Conservation (phyloP, 2,329 filamentous ascomycete species). For the Nemania serpens region DNA sequence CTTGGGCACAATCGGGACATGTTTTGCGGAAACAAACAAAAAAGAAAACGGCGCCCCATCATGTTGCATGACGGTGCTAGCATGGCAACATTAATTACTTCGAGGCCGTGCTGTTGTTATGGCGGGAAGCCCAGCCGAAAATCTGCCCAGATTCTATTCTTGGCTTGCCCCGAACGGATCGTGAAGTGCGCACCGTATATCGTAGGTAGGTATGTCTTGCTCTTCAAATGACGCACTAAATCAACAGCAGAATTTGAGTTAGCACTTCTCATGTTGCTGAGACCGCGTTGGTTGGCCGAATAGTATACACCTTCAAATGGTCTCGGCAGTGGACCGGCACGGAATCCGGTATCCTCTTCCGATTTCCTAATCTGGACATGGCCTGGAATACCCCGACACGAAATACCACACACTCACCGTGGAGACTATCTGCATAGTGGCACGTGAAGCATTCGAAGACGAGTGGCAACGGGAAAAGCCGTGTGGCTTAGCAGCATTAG, state of each 20-base stretch:
- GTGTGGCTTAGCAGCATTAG: neutral
- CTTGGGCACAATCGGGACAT: neutral
- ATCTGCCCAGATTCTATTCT: slow-evolving; percentile 11
- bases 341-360: slow-evolving; percentile 15
- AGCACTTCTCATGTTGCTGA: neutral
- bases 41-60: neutral
- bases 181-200: neutral
- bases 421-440: neutral
- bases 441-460: slow-evolving; percentile 10
- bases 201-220: neutral
- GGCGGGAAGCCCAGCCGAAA: slow-evolving; percentile 22
- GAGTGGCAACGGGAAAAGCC: neutral
- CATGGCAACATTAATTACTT: slow-evolving; percentile 13
- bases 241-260: neutral
- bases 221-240: neutral
- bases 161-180: neutral
- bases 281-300: neutral
- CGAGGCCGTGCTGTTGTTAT: neutral
- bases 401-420: neutral
- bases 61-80: slow-evolving; percentile 19
- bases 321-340: slow-evolving; percentile 14
- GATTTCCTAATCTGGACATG: slow-evolving; percentile 18
- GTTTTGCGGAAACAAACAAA: neutral
- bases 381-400: neutral
- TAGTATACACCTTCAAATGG: neutral